Percentiles rank a stretch among this genome's conserved stretches.
Conservation (phyloP, 805 yeast species). For the Candida takata region DNA sequence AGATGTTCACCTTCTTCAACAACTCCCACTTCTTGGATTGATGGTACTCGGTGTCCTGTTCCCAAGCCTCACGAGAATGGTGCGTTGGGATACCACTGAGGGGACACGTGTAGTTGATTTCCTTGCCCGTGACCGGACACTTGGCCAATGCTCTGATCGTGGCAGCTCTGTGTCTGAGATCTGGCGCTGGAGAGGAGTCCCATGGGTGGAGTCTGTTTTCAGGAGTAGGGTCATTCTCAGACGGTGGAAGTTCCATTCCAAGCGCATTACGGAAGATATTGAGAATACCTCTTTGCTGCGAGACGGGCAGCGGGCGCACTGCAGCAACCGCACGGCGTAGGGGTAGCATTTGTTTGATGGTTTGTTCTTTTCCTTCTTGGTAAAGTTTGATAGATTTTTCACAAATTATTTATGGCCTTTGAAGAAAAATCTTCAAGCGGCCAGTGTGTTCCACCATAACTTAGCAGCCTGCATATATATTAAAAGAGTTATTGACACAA, state of each 20-base stretch:
- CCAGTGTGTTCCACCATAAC: too few species aligned
- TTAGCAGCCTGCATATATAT: too few species aligned
- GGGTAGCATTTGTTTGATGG: too few species aligned
- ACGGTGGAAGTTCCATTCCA: conserved; percentile 57
- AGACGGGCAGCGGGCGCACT: too few species aligned
- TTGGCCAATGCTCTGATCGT: conserved; percentile 78
- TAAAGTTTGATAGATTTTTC: too few species aligned
- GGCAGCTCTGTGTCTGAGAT: conserved; percentile 86
- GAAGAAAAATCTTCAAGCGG: too few species aligned
- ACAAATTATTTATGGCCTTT: too few species aligned
- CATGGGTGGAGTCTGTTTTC: conserved; percentile 76
- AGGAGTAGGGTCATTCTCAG: conserved; percentile 60
- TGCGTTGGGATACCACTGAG: conserved; percentile 95
- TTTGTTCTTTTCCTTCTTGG: too few species aligned
- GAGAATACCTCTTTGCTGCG: conserved; percentile 21
- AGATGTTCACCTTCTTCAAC: conserved; percentile 80
- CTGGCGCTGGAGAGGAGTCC: conserved; percentile 90
- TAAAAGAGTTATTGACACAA: too few species aligned
- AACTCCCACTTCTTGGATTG: conserved; percentile 56
- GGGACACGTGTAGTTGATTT: conserved; percentile 85
- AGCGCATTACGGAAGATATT: conserved; percentile 39
- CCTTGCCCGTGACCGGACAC: conserved; percentile 83
- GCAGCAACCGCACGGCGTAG: too few species aligned
- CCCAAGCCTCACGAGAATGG: conserved; percentile 86
- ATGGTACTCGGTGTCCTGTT: conserved; percentile 69